Evolutionary conservation across 768 basidiomycete species (phyloP).

Genomic region (Chalciporus chontae): DNA sequence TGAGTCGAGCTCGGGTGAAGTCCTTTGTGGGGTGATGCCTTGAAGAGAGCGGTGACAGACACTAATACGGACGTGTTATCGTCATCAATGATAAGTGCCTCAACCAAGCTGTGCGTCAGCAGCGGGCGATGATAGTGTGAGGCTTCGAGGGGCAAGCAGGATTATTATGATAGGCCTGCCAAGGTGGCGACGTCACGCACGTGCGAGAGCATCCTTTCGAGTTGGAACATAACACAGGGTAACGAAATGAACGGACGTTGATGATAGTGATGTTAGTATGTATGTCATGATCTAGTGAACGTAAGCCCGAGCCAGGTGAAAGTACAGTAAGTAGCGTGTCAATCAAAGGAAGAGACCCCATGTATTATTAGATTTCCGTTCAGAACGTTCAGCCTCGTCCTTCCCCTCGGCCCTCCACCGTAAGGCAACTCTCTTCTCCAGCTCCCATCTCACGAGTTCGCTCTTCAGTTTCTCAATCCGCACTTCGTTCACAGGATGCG

Average conservation of each 20-base stretch:
- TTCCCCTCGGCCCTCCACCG: conserved; percentile 21
- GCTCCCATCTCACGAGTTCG: conserved; percentile 47
- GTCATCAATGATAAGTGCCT: not conserved
- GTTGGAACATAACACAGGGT: not conserved
- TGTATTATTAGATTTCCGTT: conserved; percentile 11
- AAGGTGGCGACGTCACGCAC: conserved; percentile 14
- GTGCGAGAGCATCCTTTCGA: conserved; percentile 8
- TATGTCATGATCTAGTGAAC: not conserved
- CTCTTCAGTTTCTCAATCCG: conserved; percentile 38
- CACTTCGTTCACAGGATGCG: conserved; percentile 45
- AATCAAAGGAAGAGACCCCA: conserved; percentile 13
- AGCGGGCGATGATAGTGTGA: not conserved
- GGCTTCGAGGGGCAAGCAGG: conserved; percentile 12
- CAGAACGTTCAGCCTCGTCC: not conserved
- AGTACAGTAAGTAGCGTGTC: not conserved
- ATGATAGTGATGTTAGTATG: not conserved
- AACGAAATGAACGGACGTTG: not conserved
- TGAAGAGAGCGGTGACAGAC: not conserved
- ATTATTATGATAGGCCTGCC: too few relatives aligned
- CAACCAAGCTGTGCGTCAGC: not conserved
- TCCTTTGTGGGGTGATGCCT: conserved; percentile 7
- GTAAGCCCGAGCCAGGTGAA: conserved; percentile 1
- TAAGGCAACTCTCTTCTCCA: conserved; percentile 29
- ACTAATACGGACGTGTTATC: not conserved
- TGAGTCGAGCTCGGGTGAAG: conserved; percentile 16